Evolutionary conservation across 192 early-diverging fungal species (phyloP).

Genomic region (Backusella morwellensis): DNA sequence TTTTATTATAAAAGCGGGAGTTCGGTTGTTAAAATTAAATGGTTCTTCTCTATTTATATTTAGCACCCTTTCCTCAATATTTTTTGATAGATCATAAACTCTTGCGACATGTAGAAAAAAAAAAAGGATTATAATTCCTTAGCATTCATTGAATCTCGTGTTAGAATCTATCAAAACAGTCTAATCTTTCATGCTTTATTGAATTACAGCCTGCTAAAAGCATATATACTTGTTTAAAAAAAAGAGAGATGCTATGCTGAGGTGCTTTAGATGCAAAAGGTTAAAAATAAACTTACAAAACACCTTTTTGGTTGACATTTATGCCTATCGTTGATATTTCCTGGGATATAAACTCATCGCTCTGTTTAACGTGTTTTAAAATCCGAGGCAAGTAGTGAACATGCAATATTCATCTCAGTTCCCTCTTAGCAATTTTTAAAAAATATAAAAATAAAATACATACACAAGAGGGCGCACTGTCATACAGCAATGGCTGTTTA

Average conservation of each 20-base stretch:
- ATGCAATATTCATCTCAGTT: neutral
- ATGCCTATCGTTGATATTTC: neutral
- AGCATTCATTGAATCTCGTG: neutral
- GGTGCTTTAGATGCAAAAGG: neutral
- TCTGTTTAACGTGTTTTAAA: neutral
- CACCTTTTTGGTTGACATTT: constrained; percentile 3
- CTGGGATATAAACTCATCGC: neutral
- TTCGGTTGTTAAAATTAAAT: neutral
- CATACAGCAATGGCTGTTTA: neutral
- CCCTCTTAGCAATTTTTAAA: neutral
- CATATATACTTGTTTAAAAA: neutral
- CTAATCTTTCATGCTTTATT: neutral
- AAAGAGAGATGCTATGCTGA: neutral
- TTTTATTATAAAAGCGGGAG: neutral
- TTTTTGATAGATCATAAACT: constrained; percentile 4
- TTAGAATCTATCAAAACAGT: neutral
- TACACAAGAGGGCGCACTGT: neutral
- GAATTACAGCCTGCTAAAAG: neutral
- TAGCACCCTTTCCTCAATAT: neutral
- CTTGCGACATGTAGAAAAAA: neutral
- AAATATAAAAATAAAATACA: neutral
- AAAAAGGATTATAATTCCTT: neutral
- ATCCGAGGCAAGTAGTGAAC: neutral
- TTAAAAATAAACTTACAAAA: neutral
- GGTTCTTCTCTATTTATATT: neutral